phyloP scores from a whole-genome alignment of 768 basidiomycete species.

The Coprinopsis sp. region DNA sequence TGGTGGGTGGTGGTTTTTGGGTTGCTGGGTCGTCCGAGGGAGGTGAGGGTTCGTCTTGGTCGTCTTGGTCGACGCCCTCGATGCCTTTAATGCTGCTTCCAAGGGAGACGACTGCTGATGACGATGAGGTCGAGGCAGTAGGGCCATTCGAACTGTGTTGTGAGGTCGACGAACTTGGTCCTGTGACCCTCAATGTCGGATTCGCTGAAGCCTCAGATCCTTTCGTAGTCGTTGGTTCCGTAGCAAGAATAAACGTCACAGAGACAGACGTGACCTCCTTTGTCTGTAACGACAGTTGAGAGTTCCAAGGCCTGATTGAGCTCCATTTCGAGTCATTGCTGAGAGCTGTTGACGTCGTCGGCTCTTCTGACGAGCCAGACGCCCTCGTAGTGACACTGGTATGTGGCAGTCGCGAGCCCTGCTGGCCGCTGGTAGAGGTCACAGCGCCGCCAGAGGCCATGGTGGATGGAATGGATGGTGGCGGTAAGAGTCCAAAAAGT shows the following conservation, averaged over 20 bases:
- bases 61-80: neutral
- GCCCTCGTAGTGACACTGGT: too few species aligned
- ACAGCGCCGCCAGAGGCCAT: too few species aligned
- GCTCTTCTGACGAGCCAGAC: too few species aligned
- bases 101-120: slow-evolving; percentile 4
- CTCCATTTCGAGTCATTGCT: slow-evolving; percentile 47
- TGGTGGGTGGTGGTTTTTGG: slow-evolving; percentile 22
- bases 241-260: slow-evolving; percentile 71
- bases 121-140: too few species aligned
- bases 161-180: too few species aligned
- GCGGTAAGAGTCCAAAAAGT: too few species aligned
- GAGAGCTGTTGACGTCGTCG: neutral
- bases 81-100: neutral
- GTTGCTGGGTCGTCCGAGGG: slow-evolving; percentile 2
- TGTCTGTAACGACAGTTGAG: slow-evolving; percentile 64
- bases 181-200: too few species aligned
- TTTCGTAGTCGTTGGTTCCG: slow-evolving; percentile 29
- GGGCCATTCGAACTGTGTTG: too few species aligned
- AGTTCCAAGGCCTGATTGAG: slow-evolving; percentile 71
- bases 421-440: too few species aligned
- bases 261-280: slow-evolving; percentile 85
- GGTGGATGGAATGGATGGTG: too few species aligned
- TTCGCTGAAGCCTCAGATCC: slow-evolving; percentile 37
- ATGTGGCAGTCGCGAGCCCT: too few species aligned
- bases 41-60: slow-evolving; percentile 5